Evolutionary conservation across 2,329 filamentous ascomycete genomes (phyloP), one percentile per base, ranked within the genome.

Genomic region (Sporothrix sp.): DNA sequence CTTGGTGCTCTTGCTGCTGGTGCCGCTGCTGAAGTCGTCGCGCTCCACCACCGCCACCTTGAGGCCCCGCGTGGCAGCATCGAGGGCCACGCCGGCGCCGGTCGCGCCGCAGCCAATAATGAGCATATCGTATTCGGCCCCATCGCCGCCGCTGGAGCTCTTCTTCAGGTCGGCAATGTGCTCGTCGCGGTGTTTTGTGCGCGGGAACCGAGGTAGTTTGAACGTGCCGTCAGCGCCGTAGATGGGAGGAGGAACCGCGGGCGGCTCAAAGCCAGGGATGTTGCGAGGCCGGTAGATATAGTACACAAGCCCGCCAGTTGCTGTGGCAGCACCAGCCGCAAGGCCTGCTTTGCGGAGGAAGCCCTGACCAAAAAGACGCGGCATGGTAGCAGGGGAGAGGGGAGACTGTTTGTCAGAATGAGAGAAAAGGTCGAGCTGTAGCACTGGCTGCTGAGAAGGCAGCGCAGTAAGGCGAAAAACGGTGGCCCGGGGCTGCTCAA

Each of bases 1-100:
- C 69, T 91, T 91, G 44, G 86, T 91, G 69, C 84, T 89, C 72
- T 91, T 91, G 66, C 83, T 87, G 71, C 84, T 89, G 36, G 86
- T 91, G 30, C 86, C 86, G 54, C 82, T 77, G 59, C 82, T 83
- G 65, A 90, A 91, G 68, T 91, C 86, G 64, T 90, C 87, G 55
- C 85, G 76, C 69, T 91, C 86, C 20, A 91, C 84, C 46, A 90
- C 69, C 13, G 87, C 86, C 53, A 91, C 86, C 66, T 82, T 87
- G 60, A 91, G 69, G 2, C 86, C 86, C 58, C 86, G 76, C 4
- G 86, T 90, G 23, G 81, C 84, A 35, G 86, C 86, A 66, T 91
- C 86, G 43, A 91, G 76, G 10, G 86, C 86, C 59, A 91, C 87
- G 25, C 86, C 86, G 4, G 85, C 76, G 18, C 86, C 86, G 2